These are phyloP conservation scores for Pythium pectinolyticum DNA, from an alignment of 352 stramenopile species.

Conservation along the genomic window DNA sequence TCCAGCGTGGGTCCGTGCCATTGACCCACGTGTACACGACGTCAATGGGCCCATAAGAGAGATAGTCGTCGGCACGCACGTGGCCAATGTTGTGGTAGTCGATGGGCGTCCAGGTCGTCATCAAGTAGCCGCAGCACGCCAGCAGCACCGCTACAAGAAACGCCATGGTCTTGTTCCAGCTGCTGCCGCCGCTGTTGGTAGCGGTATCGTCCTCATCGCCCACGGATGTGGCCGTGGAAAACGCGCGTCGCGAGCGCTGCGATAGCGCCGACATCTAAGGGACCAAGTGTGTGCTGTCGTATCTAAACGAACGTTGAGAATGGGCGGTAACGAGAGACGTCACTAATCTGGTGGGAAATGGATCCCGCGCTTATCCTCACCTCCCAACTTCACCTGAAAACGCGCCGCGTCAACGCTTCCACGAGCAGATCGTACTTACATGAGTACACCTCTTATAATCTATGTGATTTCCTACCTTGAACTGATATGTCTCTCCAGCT, in stretches of 20 bases:
- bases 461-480: background rate
- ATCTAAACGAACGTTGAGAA: too few species aligned
- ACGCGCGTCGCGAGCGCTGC: slow-evolving; percentile 23
- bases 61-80: slow-evolving; percentile 49
- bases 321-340: too few species aligned
- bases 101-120: slow-evolving; percentile 22
- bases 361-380: too few species aligned
- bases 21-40: slow-evolving; percentile 98
- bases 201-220: slow-evolving; percentile 1
- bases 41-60: slow-evolving; percentile 89
- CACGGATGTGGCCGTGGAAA: slow-evolving; percentile 7
- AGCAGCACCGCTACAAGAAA: slow-evolving; percentile 11
- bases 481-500: background rate
- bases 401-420: slow-evolving; percentile 1
- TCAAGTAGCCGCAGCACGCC: slow-evolving; percentile 17
- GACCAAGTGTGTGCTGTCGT: too few species aligned
- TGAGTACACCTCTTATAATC: background rate
- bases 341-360: too few species aligned
- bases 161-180: background rate
- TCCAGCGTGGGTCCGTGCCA: slow-evolving; percentile 92
- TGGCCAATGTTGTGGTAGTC: slow-evolving; percentile 67
- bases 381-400: slow-evolving; percentile 1
- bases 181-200: background rate
- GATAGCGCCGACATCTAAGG: slow-evolving; percentile 30
- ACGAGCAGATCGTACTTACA: slow-evolving; percentile 1